A percentile compares a stretch with the other conserved stretches of the same genome.
Evolutionary conservation across 2,329 filamentous ascomycete species (phyloP).

Genomic region (Aspergillus nomiae): DNA sequence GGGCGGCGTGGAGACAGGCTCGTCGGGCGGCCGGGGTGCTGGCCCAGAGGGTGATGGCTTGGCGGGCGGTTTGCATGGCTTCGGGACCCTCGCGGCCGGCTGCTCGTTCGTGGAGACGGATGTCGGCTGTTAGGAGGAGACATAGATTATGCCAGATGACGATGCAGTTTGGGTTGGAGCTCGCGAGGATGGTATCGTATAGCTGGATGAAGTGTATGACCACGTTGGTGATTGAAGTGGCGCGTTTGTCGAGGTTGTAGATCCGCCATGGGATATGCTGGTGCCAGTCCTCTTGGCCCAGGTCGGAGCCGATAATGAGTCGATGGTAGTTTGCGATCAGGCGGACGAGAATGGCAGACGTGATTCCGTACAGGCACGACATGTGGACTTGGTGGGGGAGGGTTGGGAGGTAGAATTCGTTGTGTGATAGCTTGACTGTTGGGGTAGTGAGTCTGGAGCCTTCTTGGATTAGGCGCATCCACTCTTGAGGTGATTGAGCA

Average conservation of each 20-base stretch:
- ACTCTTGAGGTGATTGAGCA: not conserved
- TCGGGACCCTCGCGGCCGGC: not conserved
- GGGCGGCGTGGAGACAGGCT: not conserved
- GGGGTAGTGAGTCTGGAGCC: not conserved
- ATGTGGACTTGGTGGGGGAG: not conserved
- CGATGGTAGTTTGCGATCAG: not conserved
- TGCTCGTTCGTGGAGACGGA: not conserved
- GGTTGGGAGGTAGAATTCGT: not conserved
- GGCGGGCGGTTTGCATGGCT: not conserved
- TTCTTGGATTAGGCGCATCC: not conserved
- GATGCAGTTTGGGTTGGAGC: not conserved
- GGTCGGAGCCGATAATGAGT: not conserved
- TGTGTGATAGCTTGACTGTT: not conserved
- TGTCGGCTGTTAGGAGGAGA: not conserved
- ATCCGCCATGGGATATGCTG: not conserved
- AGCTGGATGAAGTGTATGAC: not conserved
- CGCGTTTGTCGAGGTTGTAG: not conserved
- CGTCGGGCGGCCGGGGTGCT: not conserved
- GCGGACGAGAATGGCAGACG: not conserved
- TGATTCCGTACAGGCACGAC: not conserved
- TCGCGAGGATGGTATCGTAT: not conserved
- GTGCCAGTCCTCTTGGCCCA: not conserved
- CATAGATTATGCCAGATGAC: conserved; percentile 1
- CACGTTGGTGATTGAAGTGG: not conserved
- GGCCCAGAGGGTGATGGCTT: not conserved